Evolutionary conservation across 192 early-diverging fungal genomes (phyloP), one percentile per base, ranked within the genome.

Genomic region (Lobosporangium transversale): DNA sequence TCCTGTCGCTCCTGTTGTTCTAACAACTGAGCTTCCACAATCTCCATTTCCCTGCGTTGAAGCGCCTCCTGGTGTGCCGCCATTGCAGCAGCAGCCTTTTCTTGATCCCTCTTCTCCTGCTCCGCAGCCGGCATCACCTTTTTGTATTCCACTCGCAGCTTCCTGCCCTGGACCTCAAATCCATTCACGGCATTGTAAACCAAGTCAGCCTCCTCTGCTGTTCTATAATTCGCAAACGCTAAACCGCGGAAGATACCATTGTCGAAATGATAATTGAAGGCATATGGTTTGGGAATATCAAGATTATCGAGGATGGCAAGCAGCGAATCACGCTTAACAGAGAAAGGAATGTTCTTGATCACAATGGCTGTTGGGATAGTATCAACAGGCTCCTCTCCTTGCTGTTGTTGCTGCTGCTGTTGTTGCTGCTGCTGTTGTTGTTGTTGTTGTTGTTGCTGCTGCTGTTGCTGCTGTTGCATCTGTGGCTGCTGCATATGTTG

Each of bases 241-340:
- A 93, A 74, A 8, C 92, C 92, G 63, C 92, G 88, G 83, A 93
- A 93, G 43, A 92, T 81, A 35, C 90, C 86, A 54, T 89, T 89
- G 69, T 93, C 92, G 70, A 89, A 93, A 65, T 93, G 92, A 64
- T 93, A 93, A 78, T 93, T 93, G 79, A 93, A 90, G 23, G 92
- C 92, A 75, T 91, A 91, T 15, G 92, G 90, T 62, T 84, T 79
- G 26, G 92, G 92, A 54, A 92, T 88, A 23, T 88, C 88, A 43
- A 90, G 84, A 55, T 80, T 79, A 48, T 78, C 89, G 40, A 93
- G 88, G 27, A 86, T 90, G 20, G 84, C 85, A 42, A 93, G 52
- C 55, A 93, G 81, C 14, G 88, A 87, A 68, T 93, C 92, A 48
- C 89, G 88, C 82, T 93, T 92, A 45, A 93, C 83, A 15, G 86